These are phyloP conservation scores for Wickerhamomyces alni DNA, from an alignment of 805 yeast genomes.

Conservation along the genomic window DNA sequence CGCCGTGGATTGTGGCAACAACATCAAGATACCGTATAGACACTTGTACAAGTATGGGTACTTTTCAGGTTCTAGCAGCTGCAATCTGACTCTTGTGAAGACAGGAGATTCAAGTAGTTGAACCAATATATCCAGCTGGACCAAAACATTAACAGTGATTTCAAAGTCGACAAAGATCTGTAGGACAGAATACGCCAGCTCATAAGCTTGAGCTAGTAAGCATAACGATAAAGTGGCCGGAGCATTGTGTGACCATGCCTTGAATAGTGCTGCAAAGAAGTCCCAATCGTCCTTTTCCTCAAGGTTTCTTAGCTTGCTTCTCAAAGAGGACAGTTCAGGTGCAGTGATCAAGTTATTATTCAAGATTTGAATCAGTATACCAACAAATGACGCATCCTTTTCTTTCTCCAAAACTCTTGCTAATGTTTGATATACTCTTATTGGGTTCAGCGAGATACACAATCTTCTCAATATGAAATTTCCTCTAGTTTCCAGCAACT, in stretches of 20 bases:
- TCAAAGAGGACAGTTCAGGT: conserved; percentile 65
- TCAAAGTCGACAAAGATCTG: conserved; percentile 80
- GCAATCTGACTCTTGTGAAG: conserved; percentile 79
- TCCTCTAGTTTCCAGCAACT: conserved; percentile 63
- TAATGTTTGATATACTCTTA: conserved; percentile 72
- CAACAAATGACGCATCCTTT: conserved; percentile 61
- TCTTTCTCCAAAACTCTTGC: conserved; percentile 67
- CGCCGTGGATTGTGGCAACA: conserved; percentile 89
- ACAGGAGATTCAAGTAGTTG: conserved; percentile 91
- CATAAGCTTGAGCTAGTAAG: conserved; percentile 80
- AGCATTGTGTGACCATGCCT: conserved; percentile 88
- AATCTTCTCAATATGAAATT: conserved; percentile 80
- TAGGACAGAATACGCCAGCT: conserved; percentile 77
- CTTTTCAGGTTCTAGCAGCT: conserved; percentile 80
- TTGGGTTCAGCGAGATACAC: conserved; percentile 76
- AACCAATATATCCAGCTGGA: conserved; percentile 84
- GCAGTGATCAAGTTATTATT: conserved; percentile 83
- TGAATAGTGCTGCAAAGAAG: conserved; percentile 71
- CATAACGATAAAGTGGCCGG: conserved; percentile 86
- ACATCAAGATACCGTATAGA: conserved; percentile 87
- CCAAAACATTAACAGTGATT: conserved; percentile 66
- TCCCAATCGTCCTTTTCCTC: conserved; percentile 59
- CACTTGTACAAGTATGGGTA: conserved; percentile 81
- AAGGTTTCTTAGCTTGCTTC: conserved; percentile 61
- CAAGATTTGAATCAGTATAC: conserved; percentile 79